Evolutionary conservation across 2,329 filamentous ascomycete genomes (phyloP).

Genomic region (Ustulina deusta): DNA sequence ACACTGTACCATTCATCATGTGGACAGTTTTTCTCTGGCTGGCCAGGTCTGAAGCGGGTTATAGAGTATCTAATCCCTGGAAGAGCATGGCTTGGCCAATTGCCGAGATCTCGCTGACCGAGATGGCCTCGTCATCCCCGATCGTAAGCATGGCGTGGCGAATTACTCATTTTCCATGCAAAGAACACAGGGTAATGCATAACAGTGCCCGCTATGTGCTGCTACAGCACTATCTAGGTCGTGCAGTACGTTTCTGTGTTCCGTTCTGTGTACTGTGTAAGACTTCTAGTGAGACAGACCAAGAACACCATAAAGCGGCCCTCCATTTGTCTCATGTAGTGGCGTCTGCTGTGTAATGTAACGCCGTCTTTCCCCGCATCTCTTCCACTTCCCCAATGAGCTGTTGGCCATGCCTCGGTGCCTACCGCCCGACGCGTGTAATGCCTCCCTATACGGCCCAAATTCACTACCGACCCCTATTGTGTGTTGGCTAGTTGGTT

Average conservation of each 20-base stretch:
- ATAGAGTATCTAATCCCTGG: background rate
- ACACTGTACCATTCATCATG: background rate
- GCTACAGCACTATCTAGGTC: background rate
- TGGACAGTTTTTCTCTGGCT: background rate
- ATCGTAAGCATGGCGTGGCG: slow-evolving; percentile 1
- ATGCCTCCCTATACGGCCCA: background rate
- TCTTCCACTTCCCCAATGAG: background rate
- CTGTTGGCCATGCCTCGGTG: background rate
- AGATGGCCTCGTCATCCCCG: background rate
- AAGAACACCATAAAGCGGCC: background rate
- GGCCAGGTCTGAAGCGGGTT: background rate
- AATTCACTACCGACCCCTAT: background rate
- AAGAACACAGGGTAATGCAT: background rate
- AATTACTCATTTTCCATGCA: slow-evolving; percentile 4
- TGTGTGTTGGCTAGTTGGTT: background rate
- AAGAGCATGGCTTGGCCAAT: slow-evolving; percentile 1
- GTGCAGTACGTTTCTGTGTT: background rate
- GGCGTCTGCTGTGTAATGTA: background rate
- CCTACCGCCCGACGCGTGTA: background rate
- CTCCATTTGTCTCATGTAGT: background rate
- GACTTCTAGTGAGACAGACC: background rate
- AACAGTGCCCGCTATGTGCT: background rate
- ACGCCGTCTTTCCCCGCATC: background rate
- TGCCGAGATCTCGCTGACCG: slow-evolving; percentile 16
- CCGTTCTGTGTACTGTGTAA: background rate